These are phyloP conservation scores for Codiaeum variegatum DNA, from an alignment of 441 rosid species.

Conservation along the genomic window DNA sequence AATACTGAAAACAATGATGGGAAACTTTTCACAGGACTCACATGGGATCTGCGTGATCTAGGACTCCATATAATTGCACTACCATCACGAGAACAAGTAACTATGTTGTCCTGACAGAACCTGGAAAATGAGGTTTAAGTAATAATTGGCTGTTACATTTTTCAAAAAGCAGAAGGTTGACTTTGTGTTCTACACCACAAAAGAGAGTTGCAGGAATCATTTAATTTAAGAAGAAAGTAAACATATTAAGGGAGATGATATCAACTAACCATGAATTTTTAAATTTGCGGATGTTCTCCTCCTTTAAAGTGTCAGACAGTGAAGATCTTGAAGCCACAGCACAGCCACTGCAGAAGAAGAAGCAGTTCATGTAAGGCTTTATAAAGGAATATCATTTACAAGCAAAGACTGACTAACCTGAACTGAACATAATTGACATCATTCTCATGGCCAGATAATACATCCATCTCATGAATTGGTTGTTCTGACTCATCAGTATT, in stretches of 20 bases:
- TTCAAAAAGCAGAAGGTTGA: constrained; percentile 10
- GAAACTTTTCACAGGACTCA: constrained; percentile 35
- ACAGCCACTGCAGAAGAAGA: constrained; percentile 70
- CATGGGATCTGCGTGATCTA: constrained; percentile 84
- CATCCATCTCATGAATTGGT: constrained; percentile 86
- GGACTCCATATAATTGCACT: constrained; percentile 99
- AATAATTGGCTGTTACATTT: constrained; percentile 8
- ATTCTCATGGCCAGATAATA: constrained; percentile 93
- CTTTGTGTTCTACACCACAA: constrained; percentile 7
- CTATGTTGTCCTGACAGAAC: constrained; percentile 92
- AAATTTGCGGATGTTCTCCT: constrained; percentile 75
- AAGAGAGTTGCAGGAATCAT: constrained; percentile 20
- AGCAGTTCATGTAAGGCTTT: constrained; percentile 13
- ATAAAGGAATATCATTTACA: constrained; percentile 4
- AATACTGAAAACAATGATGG: constrained; percentile 14
- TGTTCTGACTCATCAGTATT: constrained; percentile 55
- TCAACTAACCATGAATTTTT: constrained; percentile 78
- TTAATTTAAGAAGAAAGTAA: not conserved
- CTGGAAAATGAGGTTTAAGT: constrained; percentile 40
- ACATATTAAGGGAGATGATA: constrained; percentile 6
- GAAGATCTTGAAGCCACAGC: constrained; percentile 80
- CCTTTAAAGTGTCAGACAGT: constrained; percentile 55
- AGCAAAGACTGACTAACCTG: constrained; percentile 52
- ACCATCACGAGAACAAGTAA: constrained; percentile 98
- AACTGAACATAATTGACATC: constrained; percentile 98